Conservation (phyloP, 345 rosid genomes). For the Raphanus sativus region DNA sequence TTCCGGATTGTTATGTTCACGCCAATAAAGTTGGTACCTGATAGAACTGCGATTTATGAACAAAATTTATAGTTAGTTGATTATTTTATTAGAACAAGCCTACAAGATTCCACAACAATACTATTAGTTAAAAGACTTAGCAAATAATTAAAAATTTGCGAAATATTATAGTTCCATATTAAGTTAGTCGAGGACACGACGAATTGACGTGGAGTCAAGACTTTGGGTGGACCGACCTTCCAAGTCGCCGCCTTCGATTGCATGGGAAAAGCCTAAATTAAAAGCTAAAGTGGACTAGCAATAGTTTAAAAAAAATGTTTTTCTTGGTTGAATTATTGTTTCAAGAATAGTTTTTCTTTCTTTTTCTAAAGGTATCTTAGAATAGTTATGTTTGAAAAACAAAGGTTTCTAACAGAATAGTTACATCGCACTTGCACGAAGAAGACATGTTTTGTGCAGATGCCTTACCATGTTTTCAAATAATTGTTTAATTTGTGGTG, state of each 20-base stretch:
- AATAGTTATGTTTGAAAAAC: not conserved
- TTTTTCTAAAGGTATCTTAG: not conserved
- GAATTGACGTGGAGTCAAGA: conserved; percentile 34
- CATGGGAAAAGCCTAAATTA: conserved; percentile 19
- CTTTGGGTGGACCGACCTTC: conserved; percentile 31
- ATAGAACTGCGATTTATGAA: conserved; percentile 52
- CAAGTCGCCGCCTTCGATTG: conserved; percentile 30
- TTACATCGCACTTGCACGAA: not conserved
- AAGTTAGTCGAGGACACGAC: conserved; percentile 31
- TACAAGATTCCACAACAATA: not conserved
- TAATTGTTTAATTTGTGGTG: not conserved
- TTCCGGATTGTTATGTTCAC: conserved; percentile 79
- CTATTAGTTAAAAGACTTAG: not conserved
- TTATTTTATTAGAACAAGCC: not conserved
- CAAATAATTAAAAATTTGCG: not conserved
- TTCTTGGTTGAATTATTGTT: not conserved
- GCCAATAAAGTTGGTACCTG: conserved; percentile 69
- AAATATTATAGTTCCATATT: conserved; percentile 11
- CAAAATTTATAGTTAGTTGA: conserved; percentile 12
- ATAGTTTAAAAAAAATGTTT: not conserved
- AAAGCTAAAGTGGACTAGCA: conserved; percentile 11
- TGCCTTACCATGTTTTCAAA: conserved; percentile 1
- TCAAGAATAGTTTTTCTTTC: not conserved
- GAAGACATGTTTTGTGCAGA: not conserved
- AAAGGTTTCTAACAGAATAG: conserved; percentile 7